Conservation (phyloP, 441 rosid species). For the Populus hybrid region DNA sequence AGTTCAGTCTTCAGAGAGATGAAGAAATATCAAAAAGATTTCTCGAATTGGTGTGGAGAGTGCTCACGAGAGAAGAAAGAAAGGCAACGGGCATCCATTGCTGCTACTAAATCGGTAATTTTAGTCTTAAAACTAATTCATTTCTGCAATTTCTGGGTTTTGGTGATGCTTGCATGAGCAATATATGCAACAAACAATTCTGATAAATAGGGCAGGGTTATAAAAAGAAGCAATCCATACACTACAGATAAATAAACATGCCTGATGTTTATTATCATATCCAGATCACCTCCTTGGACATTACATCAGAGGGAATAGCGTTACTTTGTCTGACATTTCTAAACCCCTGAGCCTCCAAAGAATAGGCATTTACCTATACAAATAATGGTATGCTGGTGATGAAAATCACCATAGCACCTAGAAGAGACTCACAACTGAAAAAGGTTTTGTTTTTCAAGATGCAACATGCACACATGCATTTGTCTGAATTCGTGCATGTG, state of each 20-base stretch:
- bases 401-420: background rate
- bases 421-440: background rate
- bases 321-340: background rate
- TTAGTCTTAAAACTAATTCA: background rate
- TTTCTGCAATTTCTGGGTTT: background rate
- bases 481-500: too few species aligned
- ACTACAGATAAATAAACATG: background rate
- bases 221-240: background rate
- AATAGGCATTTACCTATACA: background rate
- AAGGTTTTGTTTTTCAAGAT: too few species aligned
- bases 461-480: too few species aligned
- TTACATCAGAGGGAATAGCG: background rate
- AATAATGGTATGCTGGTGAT: background rate
- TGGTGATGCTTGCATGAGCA: background rate
- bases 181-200: background rate
- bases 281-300: background rate
- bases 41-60: conserved; percentile 86
- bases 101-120: conserved; percentile 58
- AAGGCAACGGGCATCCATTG: conserved; percentile 43
- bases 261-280: background rate
- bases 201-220: background rate
- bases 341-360: background rate
- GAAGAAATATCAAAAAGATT: conserved; percentile 64
- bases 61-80: conserved; percentile 65
- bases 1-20: conserved; percentile 84